Conservation (phyloP, 176 grass and related monocot species). For the Oryza coarctata region DNA sequence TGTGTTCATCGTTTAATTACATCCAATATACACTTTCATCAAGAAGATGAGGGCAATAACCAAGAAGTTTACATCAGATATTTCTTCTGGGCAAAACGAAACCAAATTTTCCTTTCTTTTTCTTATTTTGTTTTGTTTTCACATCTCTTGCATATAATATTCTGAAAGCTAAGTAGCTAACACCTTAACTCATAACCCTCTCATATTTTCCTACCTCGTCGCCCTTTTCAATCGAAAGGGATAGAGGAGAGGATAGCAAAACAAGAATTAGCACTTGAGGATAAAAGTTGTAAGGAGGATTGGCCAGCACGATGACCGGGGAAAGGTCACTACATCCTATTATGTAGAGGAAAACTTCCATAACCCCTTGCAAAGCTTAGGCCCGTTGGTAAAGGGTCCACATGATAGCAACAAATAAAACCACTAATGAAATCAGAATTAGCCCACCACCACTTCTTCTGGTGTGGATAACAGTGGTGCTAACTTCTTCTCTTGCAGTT, state of each 20-base stretch:
- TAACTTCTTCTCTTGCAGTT: conserved; percentile 29
- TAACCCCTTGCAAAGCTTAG: conserved; percentile 56
- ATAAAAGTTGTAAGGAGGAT: background rate
- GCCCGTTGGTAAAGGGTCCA: conserved; percentile 62
- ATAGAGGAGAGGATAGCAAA: background rate
- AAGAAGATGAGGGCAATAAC: conserved; percentile 20
- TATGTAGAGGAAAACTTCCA: conserved; percentile 38
- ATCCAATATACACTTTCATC: conserved; percentile 8
- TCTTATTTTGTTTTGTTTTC: background rate
- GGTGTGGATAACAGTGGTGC: conserved; percentile 20
- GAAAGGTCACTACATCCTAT: background rate
- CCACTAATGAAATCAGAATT: conserved; percentile 59
- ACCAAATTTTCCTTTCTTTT: background rate
- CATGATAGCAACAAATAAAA: conserved; percentile 58
- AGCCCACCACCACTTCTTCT: conserved; percentile 52
- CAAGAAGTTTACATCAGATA: conserved; percentile 3
- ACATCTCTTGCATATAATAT: background rate
- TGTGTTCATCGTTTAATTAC: conserved; percentile 11
- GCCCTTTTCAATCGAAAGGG: conserved; percentile 9
- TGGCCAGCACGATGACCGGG: background rate
- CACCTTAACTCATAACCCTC: conserved; percentile 4
- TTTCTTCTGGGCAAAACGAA: background rate
- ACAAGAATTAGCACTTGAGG: conserved; percentile 8
- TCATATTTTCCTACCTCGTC: conserved; percentile 25
- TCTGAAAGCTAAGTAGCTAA: conserved; percentile 22